These are phyloP conservation scores for Starmera quercuum DNA, from an alignment of 805 yeast genomes.

Conservation along the genomic window DNA sequence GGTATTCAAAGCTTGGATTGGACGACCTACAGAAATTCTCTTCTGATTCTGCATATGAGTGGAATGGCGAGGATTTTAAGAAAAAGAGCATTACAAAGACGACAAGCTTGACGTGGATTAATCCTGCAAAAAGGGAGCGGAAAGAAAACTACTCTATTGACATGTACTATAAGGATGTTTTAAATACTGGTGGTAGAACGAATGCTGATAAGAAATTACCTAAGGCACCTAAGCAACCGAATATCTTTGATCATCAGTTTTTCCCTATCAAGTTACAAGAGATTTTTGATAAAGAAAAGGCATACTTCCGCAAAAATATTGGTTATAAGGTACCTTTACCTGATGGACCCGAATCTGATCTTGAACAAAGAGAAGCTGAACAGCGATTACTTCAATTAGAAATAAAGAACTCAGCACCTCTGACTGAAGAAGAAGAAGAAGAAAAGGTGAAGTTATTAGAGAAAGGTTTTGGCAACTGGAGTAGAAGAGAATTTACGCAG, in stretches of 20 bases:
- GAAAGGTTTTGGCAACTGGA: constrained; percentile 78
- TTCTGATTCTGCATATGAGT: constrained; percentile 71
- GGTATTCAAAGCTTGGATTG: constrained; percentile 60
- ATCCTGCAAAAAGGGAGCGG: constrained; percentile 79
- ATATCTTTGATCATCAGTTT: constrained; percentile 86
- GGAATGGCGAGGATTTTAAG: constrained; percentile 82
- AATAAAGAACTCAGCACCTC: constrained; percentile 67
- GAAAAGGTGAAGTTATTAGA: constrained; percentile 49
- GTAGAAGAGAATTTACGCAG: constrained; percentile 78
- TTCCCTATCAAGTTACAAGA: constrained; percentile 71
- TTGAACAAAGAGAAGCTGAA: constrained; percentile 32
- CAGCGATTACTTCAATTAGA: constrained; percentile 57
- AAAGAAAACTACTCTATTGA: constrained; percentile 84
- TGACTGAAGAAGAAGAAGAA: constrained; percentile 75
- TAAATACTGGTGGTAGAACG: constrained; percentile 64
- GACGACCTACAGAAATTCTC: constrained; percentile 75
- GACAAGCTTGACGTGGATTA: constrained; percentile 63
- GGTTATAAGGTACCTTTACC: constrained; percentile 57
- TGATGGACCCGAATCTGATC: constrained; percentile 39
- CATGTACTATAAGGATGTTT: constrained; percentile 74
- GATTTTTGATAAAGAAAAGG: constrained; percentile 73
- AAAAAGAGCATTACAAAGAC: constrained; percentile 46
- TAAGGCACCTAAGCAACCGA: constrained; percentile 76
- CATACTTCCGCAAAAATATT: constrained; percentile 62
- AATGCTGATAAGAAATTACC: constrained; percentile 46